Evolutionary conservation across 1,284 basidiomycete species (phyloP).

Genomic region (Puccinia sorghi): DNA sequence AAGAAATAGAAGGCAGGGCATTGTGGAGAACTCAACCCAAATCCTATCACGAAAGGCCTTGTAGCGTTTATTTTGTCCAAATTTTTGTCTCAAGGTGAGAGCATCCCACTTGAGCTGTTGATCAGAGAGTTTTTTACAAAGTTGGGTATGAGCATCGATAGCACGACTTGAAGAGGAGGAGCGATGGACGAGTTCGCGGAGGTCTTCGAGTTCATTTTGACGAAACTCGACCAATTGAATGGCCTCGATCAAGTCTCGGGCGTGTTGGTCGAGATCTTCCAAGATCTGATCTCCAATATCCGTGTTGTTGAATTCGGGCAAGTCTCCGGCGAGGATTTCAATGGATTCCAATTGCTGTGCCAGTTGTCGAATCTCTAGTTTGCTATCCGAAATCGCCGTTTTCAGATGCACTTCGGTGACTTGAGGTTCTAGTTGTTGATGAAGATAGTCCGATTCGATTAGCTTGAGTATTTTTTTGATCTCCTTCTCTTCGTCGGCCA

Average conservation of each 20-base stretch:
- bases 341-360: conserved; percentile 14
- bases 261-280: conserved; percentile 26
- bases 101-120: conserved; percentile 33
- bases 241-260: conserved; percentile 25
- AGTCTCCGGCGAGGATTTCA: conserved; percentile 3
- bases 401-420: conserved; percentile 26
- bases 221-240: conserved; percentile 35
- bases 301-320: conserved; percentile 24
- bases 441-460: conserved; percentile 39
- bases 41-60: conserved; percentile 34
- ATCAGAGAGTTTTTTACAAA: conserved; percentile 22
- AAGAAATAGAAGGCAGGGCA: background rate
- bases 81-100: conserved; percentile 44
- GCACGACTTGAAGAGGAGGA: background rate
- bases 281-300: background rate
- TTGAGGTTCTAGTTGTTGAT: conserved; percentile 4
- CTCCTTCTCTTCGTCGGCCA: background rate
- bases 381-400: conserved; percentile 19
- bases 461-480: conserved; percentile 22
- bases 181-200: conserved; percentile 29
- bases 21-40: conserved; percentile 34
- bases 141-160: conserved; percentile 11
- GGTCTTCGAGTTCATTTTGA: conserved; percentile 1
- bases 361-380: conserved; percentile 26
- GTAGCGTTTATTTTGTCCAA: conserved; percentile 19